phyloP scores from a whole-genome alignment of 352 stramenopile genomes.

The Globisporangium nagaii region DNA sequence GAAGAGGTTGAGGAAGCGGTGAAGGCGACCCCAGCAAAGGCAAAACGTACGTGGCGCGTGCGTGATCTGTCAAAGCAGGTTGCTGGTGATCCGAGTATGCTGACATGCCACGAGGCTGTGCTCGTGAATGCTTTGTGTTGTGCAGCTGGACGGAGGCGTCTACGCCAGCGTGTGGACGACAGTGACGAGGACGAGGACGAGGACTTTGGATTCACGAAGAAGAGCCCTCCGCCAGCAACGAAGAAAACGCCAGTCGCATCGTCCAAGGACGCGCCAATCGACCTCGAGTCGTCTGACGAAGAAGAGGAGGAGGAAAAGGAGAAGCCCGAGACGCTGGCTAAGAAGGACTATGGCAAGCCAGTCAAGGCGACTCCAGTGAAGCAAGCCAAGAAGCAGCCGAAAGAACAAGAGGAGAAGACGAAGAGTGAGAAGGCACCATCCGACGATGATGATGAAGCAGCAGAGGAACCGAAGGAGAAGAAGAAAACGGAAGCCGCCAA shows the following conservation, averaged over 20 bases:
- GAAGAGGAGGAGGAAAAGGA: slow-evolving; percentile 6
- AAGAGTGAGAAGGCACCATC: neutral
- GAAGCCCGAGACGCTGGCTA: slow-evolving; percentile 17
- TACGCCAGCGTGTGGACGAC: slow-evolving; percentile 46
- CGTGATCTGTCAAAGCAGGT: too few species aligned
- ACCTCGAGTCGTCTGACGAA: slow-evolving; percentile 20
- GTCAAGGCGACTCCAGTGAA: slow-evolving; percentile 1
- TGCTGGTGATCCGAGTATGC: too few species aligned
- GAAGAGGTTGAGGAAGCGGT: neutral
- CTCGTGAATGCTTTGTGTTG: neutral
- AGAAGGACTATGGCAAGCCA: too few species aligned
- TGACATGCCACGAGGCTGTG: too few species aligned
- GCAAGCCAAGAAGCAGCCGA: neutral
- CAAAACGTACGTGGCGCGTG: slow-evolving; percentile 37
- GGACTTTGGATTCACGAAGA: slow-evolving; percentile 28
- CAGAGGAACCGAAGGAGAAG: neutral
- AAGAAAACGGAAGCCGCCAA: neutral
- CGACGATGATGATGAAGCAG: neutral
- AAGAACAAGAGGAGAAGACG: slow-evolving; percentile 8
- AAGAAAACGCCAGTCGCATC: slow-evolving; percentile 14
- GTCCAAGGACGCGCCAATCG: slow-evolving; percentile 28
- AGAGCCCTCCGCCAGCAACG: neutral
- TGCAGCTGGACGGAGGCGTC: slow-evolving; percentile 44
- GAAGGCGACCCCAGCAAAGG: slow-evolving; percentile 10
- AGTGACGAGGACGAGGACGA: slow-evolving; percentile 41